These are phyloP conservation scores for Sporothrix euskadiensis DNA, from an alignment of 2,329 filamentous ascomycete species.

Conservation along the genomic window DNA sequence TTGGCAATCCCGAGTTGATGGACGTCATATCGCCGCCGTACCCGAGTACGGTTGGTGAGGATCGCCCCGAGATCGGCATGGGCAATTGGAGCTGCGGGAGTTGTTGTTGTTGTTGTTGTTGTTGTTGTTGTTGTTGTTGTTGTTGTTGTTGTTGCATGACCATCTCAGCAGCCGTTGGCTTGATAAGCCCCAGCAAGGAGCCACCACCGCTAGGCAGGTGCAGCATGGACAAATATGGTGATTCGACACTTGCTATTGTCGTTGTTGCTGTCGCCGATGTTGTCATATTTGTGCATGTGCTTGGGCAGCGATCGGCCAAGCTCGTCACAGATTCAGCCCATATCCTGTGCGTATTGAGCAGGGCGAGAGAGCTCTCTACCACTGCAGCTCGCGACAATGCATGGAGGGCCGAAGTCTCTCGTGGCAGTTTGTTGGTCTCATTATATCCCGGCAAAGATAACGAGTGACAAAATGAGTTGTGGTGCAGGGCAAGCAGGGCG, in stretches of 20 bases:
- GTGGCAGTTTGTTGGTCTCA: slow-evolving; percentile 19
- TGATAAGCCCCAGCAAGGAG: not conserved
- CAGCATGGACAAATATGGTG: slow-evolving; percentile 6
- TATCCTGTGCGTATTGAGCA: slow-evolving; percentile 34
- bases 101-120: not conserved
- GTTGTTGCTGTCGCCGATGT: not conserved
- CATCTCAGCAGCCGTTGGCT: slow-evolving; percentile 19
- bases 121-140: slow-evolving; percentile 3
- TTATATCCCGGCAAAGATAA: not conserved
- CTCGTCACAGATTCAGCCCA: slow-evolving; percentile 25
- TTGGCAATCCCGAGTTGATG: not conserved
- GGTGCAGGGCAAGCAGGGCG: slow-evolving; percentile 35
- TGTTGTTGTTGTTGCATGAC: not conserved
- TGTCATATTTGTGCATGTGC: slow-evolving; percentile 21
- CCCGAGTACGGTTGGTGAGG: slow-evolving; percentile 13
- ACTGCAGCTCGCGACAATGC: slow-evolving; percentile 22
- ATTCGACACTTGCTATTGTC: not conserved
- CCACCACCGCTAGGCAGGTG: not conserved
- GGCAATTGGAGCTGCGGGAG: not conserved
- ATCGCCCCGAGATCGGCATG: not conserved
- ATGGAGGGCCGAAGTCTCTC: no score
- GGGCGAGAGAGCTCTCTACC: slow-evolving; percentile 32
- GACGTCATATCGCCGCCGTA: not conserved
- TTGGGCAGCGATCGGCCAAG: not conserved
- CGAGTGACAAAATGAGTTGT: slow-evolving; percentile 28